A percentile compares a stretch with the other conserved stretches of the same genome.
Evolutionary conservation across 345 rosid genomes (phyloP).

Genomic region (Populus davidiana): DNA sequence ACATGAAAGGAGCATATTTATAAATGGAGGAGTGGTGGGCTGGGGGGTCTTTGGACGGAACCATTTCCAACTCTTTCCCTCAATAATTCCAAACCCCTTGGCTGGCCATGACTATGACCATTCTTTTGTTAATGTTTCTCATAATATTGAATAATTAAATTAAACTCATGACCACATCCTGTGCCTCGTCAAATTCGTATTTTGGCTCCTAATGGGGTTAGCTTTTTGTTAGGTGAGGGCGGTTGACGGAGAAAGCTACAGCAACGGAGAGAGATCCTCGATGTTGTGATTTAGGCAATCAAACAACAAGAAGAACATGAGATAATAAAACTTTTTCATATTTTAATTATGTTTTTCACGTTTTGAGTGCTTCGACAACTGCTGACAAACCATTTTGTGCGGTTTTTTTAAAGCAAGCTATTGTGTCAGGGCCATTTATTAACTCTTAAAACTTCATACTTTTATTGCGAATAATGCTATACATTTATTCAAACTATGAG

Average conservation of each 20-base stretch:
- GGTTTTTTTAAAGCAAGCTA: no score
- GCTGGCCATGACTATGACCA: constrained; percentile 34
- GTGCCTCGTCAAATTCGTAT: no score
- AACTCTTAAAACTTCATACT: no score
- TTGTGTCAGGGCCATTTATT: no score
- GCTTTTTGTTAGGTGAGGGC: constrained; percentile 29
- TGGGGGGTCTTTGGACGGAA: constrained; percentile 26
- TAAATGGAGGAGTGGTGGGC: constrained; percentile 7
- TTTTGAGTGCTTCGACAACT: no score
- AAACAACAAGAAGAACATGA: not conserved
- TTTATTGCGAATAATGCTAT: no score
- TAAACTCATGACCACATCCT: not conserved
- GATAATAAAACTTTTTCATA: not conserved
- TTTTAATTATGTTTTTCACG: constrained; percentile 2
- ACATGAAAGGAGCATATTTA: constrained; percentile 18
- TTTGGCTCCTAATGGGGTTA: not conserved
- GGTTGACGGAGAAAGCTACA: constrained; percentile 38
- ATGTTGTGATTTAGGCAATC: not conserved
- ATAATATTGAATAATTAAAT: not conserved
- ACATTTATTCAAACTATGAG: no score
- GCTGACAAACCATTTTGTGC: no score
- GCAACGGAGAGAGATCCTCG: constrained; percentile 8
- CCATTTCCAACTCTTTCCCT: constrained; percentile 42
- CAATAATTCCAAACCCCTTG: constrained; percentile 39
- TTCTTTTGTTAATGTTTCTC: not conserved